Evolutionary conservation across 257 asterid species (phyloP).

Genomic region (Euphrasia confusa): DNA sequence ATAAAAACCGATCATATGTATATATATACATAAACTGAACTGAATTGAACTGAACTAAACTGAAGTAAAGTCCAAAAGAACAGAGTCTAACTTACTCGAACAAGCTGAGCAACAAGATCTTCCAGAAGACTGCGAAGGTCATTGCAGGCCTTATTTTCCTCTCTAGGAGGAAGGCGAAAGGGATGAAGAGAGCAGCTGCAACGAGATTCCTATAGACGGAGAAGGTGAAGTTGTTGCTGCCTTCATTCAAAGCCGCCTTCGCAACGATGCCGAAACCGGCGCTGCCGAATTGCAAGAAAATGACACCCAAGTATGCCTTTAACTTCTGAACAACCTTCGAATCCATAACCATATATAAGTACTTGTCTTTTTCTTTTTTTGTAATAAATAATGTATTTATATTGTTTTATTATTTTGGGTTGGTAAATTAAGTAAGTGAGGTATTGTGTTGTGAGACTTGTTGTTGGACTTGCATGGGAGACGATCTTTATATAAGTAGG

Average conservation of each 20-base stretch:
- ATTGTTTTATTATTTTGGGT: too few species aligned
- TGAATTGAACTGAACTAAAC: too few species aligned
- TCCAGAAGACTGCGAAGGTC: slow-evolving; percentile 37
- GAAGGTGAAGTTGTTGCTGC: slow-evolving; percentile 52
- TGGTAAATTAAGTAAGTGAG: too few species aligned
- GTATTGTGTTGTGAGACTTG: too few species aligned
- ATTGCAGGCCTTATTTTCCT: slow-evolving; percentile 61
- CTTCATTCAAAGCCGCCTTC: slow-evolving; percentile 52
- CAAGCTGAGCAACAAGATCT: slow-evolving; percentile 28
- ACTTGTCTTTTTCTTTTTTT: too few species aligned
- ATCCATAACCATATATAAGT: slow-evolving; percentile 21
- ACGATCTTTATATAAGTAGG: too few species aligned
- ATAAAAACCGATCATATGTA: neutral
- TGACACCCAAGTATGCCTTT: slow-evolving; percentile 45
- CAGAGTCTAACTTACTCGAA: slow-evolving; percentile 28
- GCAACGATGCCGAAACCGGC: slow-evolving; percentile 51
- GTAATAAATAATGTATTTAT: too few species aligned
- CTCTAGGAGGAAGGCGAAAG: slow-evolving; percentile 36
- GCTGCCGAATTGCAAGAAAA: slow-evolving; percentile 40
- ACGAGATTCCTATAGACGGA: slow-evolving; percentile 50
- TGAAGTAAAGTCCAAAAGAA: too few species aligned
- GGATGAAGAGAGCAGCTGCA: slow-evolving; percentile 46
- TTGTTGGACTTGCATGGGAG: too few species aligned
- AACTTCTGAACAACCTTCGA: slow-evolving; percentile 20
- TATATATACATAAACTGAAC: too few species aligned